phyloP scores from a whole-genome alignment of 2,329 filamentous ascomycete genomes.

The Alternaria incomplexa region DNA sequence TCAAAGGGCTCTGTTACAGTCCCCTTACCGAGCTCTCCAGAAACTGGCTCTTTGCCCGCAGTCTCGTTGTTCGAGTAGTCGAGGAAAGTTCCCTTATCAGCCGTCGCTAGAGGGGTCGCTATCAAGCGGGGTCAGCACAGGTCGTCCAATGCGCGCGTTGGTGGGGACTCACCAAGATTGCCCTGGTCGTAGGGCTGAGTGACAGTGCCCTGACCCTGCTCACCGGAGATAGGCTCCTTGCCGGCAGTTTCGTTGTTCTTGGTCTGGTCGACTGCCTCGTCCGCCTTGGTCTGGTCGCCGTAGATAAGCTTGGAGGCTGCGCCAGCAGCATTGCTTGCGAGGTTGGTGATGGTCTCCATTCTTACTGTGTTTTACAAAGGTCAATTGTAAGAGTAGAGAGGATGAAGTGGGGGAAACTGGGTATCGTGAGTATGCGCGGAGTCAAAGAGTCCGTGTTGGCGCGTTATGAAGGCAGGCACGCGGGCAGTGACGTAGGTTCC shows the following conservation, averaged over 20 bases:
- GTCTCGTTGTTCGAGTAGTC: slow-evolving; percentile 40
- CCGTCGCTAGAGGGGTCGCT: slow-evolving; percentile 23
- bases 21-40: slow-evolving; percentile 72
- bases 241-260: slow-evolving; percentile 49
- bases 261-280: slow-evolving; percentile 26
- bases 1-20: slow-evolving; percentile 76
- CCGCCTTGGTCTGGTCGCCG: slow-evolving; percentile 35
- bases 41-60: slow-evolving; percentile 69
- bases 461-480: slow-evolving; percentile 19
- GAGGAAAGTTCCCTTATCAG: slow-evolving; percentile 14
- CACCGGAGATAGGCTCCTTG: slow-evolving; percentile 74
- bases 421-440: slow-evolving; percentile 1
- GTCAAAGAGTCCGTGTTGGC: slow-evolving; percentile 7
- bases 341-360: slow-evolving; percentile 51
- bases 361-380: slow-evolving; percentile 1
- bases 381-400: not conserved
- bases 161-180: slow-evolving; percentile 61
- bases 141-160: not conserved
- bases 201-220: slow-evolving; percentile 68
- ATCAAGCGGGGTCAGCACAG: slow-evolving; percentile 8
- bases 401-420: not conserved
- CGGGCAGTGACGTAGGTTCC: slow-evolving; percentile 27
- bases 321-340: slow-evolving; percentile 29
- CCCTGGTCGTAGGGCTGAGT: slow-evolving; percentile 81
- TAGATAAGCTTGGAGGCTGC: slow-evolving; percentile 48